Percentiles rank a stretch among this genome's conserved stretches.
These are phyloP conservation scores for Holtermannia corniformis DNA, from an alignment of 768 basidiomycete species.

Conservation along the genomic window DNA sequence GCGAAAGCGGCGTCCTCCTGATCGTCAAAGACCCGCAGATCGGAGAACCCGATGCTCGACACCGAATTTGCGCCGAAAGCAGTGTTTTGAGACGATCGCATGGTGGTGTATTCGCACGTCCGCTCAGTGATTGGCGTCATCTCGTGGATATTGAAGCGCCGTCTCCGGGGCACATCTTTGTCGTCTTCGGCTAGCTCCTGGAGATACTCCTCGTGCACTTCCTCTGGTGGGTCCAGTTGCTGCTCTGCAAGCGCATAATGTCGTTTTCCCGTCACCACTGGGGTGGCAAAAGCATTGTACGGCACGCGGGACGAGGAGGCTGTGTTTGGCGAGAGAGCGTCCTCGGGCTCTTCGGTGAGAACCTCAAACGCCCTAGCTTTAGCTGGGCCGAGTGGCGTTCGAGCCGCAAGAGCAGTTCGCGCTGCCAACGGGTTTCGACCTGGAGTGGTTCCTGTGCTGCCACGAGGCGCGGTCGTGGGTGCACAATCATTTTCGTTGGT, in stretches of 20 bases:
- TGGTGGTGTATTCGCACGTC: constrained; percentile 72
- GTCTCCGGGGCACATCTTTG: constrained; percentile 14
- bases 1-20: constrained; percentile 25
- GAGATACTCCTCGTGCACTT: constrained; percentile 1
- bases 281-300: constrained; percentile 25
- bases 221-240: constrained; percentile 3
- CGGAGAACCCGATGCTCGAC: constrained; percentile 41
- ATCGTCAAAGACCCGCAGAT: constrained; percentile 10
- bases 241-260: constrained; percentile 10
- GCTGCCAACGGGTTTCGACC: background rate
- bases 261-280: constrained; percentile 6
- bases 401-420: constrained; percentile 20
- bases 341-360: constrained; percentile 12
- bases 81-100: constrained; percentile 38
- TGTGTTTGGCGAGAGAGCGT: background rate
- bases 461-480: constrained; percentile 10
- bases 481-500: constrained; percentile 27
- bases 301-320: constrained; percentile 5
- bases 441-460: background rate
- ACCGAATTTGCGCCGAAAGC: constrained; percentile 45
- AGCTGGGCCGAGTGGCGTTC: constrained; percentile 19
- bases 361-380: constrained; percentile 20
- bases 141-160: constrained; percentile 54
- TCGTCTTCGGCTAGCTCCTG: constrained; percentile 15
- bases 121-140: constrained; percentile 98